Evolutionary conservation across 2,329 filamentous ascomycete genomes (phyloP).

Genomic region (Metarhizium humberi): DNA sequence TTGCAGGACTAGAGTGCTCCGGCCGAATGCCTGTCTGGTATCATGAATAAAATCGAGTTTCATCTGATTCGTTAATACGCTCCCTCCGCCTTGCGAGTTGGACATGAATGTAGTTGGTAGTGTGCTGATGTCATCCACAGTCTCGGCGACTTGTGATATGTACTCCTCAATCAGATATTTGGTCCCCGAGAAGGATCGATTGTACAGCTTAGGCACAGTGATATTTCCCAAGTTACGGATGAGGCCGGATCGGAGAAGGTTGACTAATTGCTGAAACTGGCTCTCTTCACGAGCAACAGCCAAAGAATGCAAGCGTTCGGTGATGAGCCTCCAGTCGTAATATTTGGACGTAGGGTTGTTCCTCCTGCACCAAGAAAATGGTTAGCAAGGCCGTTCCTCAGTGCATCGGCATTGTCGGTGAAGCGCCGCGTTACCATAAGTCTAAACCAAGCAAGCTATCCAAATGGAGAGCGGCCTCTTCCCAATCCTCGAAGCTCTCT

Average conservation of each 20-base stretch:
- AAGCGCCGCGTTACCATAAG: slow-evolving; percentile 49
- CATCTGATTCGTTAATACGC: slow-evolving; percentile 55
- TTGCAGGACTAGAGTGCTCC: slow-evolving; percentile 77
- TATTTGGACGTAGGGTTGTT: slow-evolving; percentile 70
- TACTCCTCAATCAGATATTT: slow-evolving; percentile 90
- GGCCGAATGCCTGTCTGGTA: slow-evolving; percentile 78
- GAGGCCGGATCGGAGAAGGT: slow-evolving; percentile 68
- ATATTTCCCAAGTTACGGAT: slow-evolving; percentile 90
- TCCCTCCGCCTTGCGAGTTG: slow-evolving; percentile 22
- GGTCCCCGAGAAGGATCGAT: slow-evolving; percentile 76
- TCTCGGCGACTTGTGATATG: slow-evolving; percentile 71
- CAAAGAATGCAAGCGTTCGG: slow-evolving; percentile 64
- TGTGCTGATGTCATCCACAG: slow-evolving; percentile 65
- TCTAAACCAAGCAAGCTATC: slow-evolving; percentile 75
- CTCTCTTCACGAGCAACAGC: slow-evolving; percentile 58
- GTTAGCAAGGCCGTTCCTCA: slow-evolving; percentile 3
- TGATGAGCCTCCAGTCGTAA: slow-evolving; percentile 82
- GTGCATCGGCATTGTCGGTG: background rate
- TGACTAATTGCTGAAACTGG: slow-evolving; percentile 66
- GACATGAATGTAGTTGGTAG: slow-evolving; percentile 47
- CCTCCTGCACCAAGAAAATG: slow-evolving; percentile 45
- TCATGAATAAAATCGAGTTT: slow-evolving; percentile 84
- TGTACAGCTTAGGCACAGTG: slow-evolving; percentile 71
- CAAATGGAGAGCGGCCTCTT: slow-evolving; percentile 72
- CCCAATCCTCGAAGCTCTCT: slow-evolving; percentile 74